A percentile compares a stretch with the other conserved stretches of the same genome.
phyloP scores from a whole-genome alignment of 192 early-diverging fungal species.

The Mortierella alpina region DNA sequence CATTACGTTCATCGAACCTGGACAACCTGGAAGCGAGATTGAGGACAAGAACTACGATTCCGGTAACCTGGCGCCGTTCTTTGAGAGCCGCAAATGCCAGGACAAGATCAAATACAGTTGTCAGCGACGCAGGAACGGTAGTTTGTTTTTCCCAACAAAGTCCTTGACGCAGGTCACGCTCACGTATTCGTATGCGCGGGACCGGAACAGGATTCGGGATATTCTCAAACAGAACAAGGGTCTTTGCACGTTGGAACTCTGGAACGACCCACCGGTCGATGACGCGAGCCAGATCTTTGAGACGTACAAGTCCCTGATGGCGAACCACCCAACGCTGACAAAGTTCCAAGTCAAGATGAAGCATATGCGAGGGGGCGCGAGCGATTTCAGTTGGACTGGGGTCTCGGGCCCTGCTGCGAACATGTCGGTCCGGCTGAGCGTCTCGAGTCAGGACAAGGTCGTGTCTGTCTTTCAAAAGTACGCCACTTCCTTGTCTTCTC shows the following conservation, averaged over 20 bases:
- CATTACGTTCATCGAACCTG: slow-evolving; percentile 14
- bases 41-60: slow-evolving; percentile 14
- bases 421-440: too few species aligned
- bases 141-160: slow-evolving; percentile 4
- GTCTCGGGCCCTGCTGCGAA: slow-evolving; percentile 6
- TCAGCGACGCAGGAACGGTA: background rate
- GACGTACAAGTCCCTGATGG: slow-evolving; percentile 18
- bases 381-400: slow-evolving; percentile 13
- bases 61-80: background rate
- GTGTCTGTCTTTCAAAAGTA: slow-evolving; percentile 30
- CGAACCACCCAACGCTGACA: slow-evolving; percentile 15
- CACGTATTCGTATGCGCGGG: slow-evolving; percentile 1
- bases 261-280: slow-evolving; percentile 11
- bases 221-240: slow-evolving; percentile 22
- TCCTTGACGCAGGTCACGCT: background rate
- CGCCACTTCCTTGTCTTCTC: background rate
- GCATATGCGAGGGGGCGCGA: background rate
- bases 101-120: slow-evolving; percentile 18
- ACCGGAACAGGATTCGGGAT: slow-evolving; percentile 19
- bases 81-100: slow-evolving; percentile 13
- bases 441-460: slow-evolving; percentile 21
- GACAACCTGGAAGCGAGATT: slow-evolving; percentile 14
- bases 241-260: slow-evolving; percentile 8
- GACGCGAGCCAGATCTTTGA: slow-evolving; percentile 47
- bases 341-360: slow-evolving; percentile 11